phyloP scores from a whole-genome alignment of 2,329 filamentous ascomycete species.

The Fusarium agapanthi region DNA sequence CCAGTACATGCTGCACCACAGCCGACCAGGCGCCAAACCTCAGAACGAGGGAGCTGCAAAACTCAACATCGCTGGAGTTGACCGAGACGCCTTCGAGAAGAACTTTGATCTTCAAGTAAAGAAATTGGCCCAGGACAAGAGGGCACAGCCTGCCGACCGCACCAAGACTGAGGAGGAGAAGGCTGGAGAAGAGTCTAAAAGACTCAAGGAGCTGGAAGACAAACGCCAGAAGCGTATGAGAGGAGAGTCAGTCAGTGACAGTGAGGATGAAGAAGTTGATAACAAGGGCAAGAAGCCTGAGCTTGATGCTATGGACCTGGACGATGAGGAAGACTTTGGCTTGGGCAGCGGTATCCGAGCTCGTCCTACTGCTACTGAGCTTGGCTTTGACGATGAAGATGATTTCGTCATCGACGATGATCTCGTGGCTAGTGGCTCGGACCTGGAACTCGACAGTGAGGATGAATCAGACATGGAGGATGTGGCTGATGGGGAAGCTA shows the following conservation, averaged over 20 bases:
- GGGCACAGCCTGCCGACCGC: conserved; percentile 84
- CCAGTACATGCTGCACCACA: conserved; percentile 72
- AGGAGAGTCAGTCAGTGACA: conserved; percentile 76
- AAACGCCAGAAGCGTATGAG: conserved; percentile 87
- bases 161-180: conserved; percentile 93
- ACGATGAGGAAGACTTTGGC: conserved; percentile 64
- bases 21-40: conserved; percentile 51
- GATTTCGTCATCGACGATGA: conserved; percentile 93
- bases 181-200: conserved; percentile 77
- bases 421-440: conserved; percentile 82
- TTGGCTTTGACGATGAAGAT: conserved; percentile 91
- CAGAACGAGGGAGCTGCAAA: conserved; percentile 36
- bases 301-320: conserved; percentile 49
- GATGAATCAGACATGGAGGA: conserved; percentile 60
- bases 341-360: conserved; percentile 67
- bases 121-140: conserved; percentile 83
- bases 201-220: conserved; percentile 82
- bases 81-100: conserved; percentile 77
- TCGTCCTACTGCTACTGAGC: conserved; percentile 64
- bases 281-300: conserved; percentile 50
- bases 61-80: conserved; percentile 59
- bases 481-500: conserved; percentile 51
- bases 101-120: conserved; percentile 88
- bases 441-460: conserved; percentile 66
- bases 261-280: conserved; percentile 64